Evolutionary conservation across 768 basidiomycete genomes (phyloP), one percentile per base, ranked within the genome.

Genomic region (Termitomyces sp.): DNA sequence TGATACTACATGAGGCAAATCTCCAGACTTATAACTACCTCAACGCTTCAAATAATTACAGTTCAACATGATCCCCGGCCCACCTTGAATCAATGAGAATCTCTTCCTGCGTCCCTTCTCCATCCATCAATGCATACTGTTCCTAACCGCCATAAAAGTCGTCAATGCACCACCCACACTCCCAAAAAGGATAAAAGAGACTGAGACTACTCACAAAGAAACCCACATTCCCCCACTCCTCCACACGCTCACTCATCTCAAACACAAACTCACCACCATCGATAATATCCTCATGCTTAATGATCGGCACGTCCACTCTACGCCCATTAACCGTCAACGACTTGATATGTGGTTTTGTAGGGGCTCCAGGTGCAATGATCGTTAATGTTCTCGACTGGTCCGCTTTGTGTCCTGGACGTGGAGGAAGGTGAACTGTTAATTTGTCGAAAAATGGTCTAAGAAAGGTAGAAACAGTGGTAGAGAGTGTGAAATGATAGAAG

Each of bases 291-390:
- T 76, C 76, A 60, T 92, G 89, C 11, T 56, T 68, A 30, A 92
- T 78, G 36, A 87, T 64, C 0, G 87, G 85, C 3, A 59, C 63
- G 0, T 66, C 62, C 11, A 83, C 63, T 8, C 51, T 36, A 3
- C 64, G 62, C 0, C 85, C 87, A 61, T 92, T 80, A 14, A 92
- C 68, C 0, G 67, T 77, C 36, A 92, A 63, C 0, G 79, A 79
- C 52, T 79, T 79, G 55, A 94, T 73, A 64, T 86, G 92, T 0
- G 79, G 81, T 33, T 80, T 82, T 2, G 72, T 74, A 0, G 79
- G 69, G 0, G 87, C 90, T 16, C 86, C 87, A 0, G 69, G 56
- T 0, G 90, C 82, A 0, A 66, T 65, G 58, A 93, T 83, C 0
- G 71, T 76, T 20, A 93, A 71, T 16, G 41, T 68, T 51, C 61